Evolutionary conservation across 495 filamentous ascomycete species (phyloP).

Genomic region (Trichoderma reesei): DNA sequence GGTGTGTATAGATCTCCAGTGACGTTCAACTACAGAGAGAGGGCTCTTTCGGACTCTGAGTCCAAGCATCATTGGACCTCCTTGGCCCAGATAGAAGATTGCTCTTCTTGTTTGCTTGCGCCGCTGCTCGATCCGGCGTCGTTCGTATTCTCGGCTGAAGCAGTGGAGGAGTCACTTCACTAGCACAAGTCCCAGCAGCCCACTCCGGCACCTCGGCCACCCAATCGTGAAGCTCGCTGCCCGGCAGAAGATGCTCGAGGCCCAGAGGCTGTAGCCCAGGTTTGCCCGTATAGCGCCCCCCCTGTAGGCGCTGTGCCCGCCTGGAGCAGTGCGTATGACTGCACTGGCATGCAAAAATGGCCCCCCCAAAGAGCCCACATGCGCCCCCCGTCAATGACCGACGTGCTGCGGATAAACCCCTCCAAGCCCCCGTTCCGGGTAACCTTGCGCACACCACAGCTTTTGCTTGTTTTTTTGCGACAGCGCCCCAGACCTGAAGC

Average conservation of each 20-base stretch:
- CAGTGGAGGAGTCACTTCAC: too few species aligned
- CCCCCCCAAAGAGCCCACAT: too few species aligned
- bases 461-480: conserved; percentile 1
- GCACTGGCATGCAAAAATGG: conserved; percentile 5
- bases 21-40: too few species aligned
- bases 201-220: background rate
- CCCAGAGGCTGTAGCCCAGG: too few species aligned
- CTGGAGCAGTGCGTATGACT: background rate
- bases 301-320: too few species aligned
- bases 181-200: background rate
- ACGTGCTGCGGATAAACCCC: background rate
- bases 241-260: background rate
- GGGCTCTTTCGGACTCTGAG: too few species aligned
- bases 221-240: background rate
- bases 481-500: background rate
- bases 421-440: background rate
- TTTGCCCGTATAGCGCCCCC: too few species aligned
- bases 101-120: background rate
- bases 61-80: too few species aligned
- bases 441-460: conserved; percentile 6
- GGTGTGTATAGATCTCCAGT: too few species aligned
- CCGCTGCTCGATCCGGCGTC: too few species aligned
- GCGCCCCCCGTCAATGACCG: background rate
- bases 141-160: too few species aligned
- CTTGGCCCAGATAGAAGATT: too few species aligned